These are phyloP conservation scores for Alternaria conjuncta DNA, from an alignment of 2,329 filamentous ascomycete genomes.

Conservation along the genomic window DNA sequence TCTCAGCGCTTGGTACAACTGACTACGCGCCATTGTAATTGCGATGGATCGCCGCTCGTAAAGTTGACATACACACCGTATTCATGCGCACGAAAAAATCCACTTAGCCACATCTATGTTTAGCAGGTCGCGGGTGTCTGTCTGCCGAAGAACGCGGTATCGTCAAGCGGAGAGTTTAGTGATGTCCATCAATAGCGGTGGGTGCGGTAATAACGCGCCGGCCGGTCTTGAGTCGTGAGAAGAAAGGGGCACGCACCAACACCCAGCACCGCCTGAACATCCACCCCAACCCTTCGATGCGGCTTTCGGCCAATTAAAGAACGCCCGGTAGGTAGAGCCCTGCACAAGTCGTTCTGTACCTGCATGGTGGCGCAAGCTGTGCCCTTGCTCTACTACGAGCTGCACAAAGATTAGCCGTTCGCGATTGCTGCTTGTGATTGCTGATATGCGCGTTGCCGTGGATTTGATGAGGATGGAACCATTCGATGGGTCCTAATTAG, in stretches of 20 bases:
- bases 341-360: constrained; percentile 27
- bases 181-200: constrained; percentile 12
- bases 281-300: constrained; percentile 20
- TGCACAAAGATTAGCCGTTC: constrained; percentile 27
- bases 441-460: constrained; percentile 10
- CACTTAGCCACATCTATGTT: not conserved
- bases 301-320: constrained; percentile 23
- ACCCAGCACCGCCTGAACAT: constrained; percentile 3
- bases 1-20: constrained; percentile 6
- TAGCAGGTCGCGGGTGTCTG: not conserved
- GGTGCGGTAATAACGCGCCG: not conserved
- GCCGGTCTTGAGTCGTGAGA: constrained; percentile 15
- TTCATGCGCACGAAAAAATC: not conserved
- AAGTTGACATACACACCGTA: not conserved
- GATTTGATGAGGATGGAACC: constrained; percentile 5
- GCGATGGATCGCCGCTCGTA: not conserved
- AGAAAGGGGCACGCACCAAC: constrained; percentile 17
- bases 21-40: not conserved
- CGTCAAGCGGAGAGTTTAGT: constrained; percentile 11
- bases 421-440: constrained; percentile 15
- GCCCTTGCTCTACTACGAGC: constrained; percentile 22
- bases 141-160: not conserved
- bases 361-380: constrained; percentile 24
- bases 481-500: not conserved
- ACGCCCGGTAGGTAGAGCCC: constrained; percentile 9